These are phyloP conservation scores for Monotropa hypopitys DNA, from an alignment of 179 eudicot genomes.

Conservation along the genomic window DNA sequence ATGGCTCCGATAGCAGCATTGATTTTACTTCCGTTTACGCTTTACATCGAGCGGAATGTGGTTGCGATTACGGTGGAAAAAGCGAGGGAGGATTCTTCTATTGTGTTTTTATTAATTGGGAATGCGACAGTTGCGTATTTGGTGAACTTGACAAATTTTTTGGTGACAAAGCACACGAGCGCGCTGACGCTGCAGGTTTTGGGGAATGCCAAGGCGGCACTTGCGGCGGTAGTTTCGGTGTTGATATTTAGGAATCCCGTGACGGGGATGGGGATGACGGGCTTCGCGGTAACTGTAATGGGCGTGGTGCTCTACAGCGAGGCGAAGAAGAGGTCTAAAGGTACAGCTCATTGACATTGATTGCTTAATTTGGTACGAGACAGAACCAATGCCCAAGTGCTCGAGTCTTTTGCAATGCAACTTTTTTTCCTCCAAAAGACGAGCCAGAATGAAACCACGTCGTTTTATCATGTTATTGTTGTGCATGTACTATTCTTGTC, in stretches of 20 bases:
- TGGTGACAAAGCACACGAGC: constrained; percentile 81
- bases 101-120: constrained; percentile 44
- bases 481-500: no score
- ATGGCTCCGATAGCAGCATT: constrained; percentile 90
- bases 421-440: no score
- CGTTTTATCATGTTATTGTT: no score
- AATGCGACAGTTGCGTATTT: constrained; percentile 80
- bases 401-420: constrained; percentile 7
- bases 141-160: constrained; percentile 60
- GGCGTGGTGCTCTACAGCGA: constrained; percentile 84
- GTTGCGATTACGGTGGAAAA: constrained; percentile 38
- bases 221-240: constrained; percentile 76
- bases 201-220: constrained; percentile 87
- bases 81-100: constrained; percentile 40
- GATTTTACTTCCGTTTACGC: constrained; percentile 49
- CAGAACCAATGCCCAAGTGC: constrained; percentile 4
- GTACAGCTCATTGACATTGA: constrained; percentile 27
- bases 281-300: constrained; percentile 63
- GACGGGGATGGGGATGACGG: constrained; percentile 73
- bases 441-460: no score
- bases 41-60: constrained; percentile 66
- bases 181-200: constrained; percentile 72
- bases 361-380: neutral
- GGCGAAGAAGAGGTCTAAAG: constrained; percentile 49
- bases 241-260: constrained; percentile 82